Base-by-base conservation (phyloP, 2,329 filamentous ascomycete genomes). In the Alternaria atra region DNA sequence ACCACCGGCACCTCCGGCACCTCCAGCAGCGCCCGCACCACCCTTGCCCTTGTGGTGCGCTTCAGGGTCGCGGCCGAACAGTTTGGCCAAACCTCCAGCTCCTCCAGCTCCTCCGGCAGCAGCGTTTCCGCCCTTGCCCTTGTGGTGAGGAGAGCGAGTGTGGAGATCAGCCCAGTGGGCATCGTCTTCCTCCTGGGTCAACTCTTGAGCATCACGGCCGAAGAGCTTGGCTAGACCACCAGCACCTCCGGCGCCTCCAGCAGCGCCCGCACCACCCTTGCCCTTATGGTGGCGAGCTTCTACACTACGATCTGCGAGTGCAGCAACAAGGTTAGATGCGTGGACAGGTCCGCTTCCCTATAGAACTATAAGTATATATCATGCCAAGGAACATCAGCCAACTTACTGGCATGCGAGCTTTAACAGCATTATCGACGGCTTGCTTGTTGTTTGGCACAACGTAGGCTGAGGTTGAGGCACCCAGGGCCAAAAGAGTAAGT, bases 401-500 rank as follows among this genome's bases (percentile, higher is more conserved):
- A 67, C 71, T 67, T 68, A 73, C 73, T 6, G 68, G 66, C 50
- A 70, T 59, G 44, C 73, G 74, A 47, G 72, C 72, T 52, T 67
- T 67, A 17, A 76, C 66, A 34, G 69, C 68, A 59, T 68, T 70
- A 15, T 69, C 65, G 27, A 51, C 34, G 17, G 52, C 57, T 29
- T 60, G 60, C 37, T 67, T 63, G 50, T 65, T 67, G 55, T 75
- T 65, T 4, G 69, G 67, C 15, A 77, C 73, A 30, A 77, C 75
- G 63, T 76, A 76, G 46, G 74, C 74, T 20, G 69, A 67, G 34
- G 71, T 65, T 13, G 72, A 71, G 51, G 73, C 74, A 67, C 73
- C 71, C 13, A 77, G 66, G 63, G 72, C 73, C 60, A 76, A 67
- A 40, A 77, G 69, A 53, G 73, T 63, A 59, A 76, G 43, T 40